A percentile compares a stretch with the other conserved stretches of the same genome.
Conservation (phyloP, 2,329 filamentous ascomycete genomes). For the Penicillium sp. region DNA sequence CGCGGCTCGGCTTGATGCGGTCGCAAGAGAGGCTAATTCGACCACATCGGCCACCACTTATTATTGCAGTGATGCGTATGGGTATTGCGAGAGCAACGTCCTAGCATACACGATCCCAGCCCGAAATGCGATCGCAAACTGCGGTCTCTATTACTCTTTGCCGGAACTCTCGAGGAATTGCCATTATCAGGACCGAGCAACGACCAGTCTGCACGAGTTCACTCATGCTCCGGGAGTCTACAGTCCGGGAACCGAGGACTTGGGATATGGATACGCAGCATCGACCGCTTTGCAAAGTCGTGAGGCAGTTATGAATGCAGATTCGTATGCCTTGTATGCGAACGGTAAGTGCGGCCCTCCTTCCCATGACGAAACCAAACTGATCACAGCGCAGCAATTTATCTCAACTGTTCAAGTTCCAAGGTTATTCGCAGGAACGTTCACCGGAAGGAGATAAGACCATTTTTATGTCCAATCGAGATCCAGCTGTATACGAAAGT, state of each 20-base stretch:
- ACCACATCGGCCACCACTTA: conserved; percentile 50
- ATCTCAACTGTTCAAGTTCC: conserved; percentile 14
- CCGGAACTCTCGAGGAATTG: conserved; percentile 53
- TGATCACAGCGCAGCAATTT: conserved; percentile 14
- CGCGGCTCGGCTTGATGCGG: conserved; percentile 51
- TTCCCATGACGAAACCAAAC: background rate
- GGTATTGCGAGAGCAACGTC: conserved; percentile 53
- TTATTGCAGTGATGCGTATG: conserved; percentile 61
- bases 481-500: background rate
- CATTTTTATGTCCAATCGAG: background rate
- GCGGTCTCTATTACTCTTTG: conserved; percentile 58
- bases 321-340: conserved; percentile 58
- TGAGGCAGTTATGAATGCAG: conserved; percentile 64
- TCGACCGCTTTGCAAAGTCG: conserved; percentile 46
- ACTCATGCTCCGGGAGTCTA: conserved; percentile 60
- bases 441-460: background rate
- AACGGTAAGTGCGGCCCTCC: conserved; percentile 39
- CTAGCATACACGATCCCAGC: conserved; percentile 63
- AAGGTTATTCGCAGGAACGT: too few species aligned
- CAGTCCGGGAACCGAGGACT: conserved; percentile 59
- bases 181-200: conserved; percentile 66
- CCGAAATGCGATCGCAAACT: conserved; percentile 60
- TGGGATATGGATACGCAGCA: conserved; percentile 58
- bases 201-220: conserved; percentile 65
- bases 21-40: conserved; percentile 58